A percentile compares a stretch with the other conserved stretches of the same genome.
Evolutionary conservation across 208 protist species (phyloP).

Genomic region (Naegleria fowleri): DNA sequence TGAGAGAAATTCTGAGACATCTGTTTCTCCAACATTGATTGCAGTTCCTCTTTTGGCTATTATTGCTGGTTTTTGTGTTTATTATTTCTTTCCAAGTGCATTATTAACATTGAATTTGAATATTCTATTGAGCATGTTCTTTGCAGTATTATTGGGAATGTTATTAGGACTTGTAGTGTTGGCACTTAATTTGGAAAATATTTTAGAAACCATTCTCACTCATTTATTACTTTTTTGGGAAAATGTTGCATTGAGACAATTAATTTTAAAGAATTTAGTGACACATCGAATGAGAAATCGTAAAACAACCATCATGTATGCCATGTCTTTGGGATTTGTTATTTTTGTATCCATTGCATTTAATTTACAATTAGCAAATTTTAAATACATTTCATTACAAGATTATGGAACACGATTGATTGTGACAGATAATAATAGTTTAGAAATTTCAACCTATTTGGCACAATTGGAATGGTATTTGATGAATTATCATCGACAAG

Average conservation of each 20-base stretch:
- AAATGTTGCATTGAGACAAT: constrained; percentile 50
- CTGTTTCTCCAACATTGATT: background rate
- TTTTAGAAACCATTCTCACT: constrained; percentile 52
- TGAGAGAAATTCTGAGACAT: constrained; percentile 37
- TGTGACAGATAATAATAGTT: background rate
- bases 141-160: constrained; percentile 74
- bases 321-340: constrained; percentile 78
- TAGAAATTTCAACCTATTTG: background rate
- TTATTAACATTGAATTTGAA: constrained; percentile 70
- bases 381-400: background rate
- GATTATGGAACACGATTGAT: background rate
- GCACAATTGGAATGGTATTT: background rate
- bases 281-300: constrained; percentile 79
- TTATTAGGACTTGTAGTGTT: constrained; percentile 75
- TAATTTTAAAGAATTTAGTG: constrained; percentile 79
- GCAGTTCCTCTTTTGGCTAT: background rate
- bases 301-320: constrained; percentile 90
- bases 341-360: constrained; percentile 84
- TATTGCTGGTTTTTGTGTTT: constrained; percentile 72
- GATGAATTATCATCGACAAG: background rate
- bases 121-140: constrained; percentile 86
- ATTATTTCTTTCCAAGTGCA: constrained; percentile 80
- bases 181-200: constrained; percentile 74
- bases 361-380: constrained; percentile 60
- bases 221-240: constrained; percentile 82